Conservation (phyloP, 208 protist genomes). For the Trypanosoma brucei region DNA sequence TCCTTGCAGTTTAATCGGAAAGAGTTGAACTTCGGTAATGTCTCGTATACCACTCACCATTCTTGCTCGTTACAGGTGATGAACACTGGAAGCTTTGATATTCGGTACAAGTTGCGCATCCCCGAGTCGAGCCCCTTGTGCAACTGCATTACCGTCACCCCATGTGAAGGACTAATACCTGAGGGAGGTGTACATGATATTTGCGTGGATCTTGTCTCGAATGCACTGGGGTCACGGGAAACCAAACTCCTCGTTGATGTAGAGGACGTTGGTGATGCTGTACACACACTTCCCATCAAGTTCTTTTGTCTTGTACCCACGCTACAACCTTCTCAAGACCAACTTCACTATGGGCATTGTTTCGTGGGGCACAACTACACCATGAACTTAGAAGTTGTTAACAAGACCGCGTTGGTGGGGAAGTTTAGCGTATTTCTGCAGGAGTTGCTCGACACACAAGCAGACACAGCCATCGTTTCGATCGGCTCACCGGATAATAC, state of each 20-base stretch:
- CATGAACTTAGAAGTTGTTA: constrained; percentile 83
- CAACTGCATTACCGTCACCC: constrained; percentile 71
- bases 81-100: constrained; percentile 94
- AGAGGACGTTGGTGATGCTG: constrained; percentile 84
- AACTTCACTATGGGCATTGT: constrained; percentile 85
- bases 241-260: constrained; percentile 90
- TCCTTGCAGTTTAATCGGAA: constrained; percentile 91
- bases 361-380: constrained; percentile 90
- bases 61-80: constrained; percentile 57
- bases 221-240: constrained; percentile 74
- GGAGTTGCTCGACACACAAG: constrained; percentile 28
- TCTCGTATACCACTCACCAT: constrained; percentile 91
- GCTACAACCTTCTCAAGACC: constrained; percentile 52
- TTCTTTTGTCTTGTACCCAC: constrained; percentile 83
- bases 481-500: constrained; percentile 32
- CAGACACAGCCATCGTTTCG: constrained; percentile 26
- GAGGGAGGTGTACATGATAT: constrained; percentile 58
- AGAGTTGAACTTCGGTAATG: constrained; percentile 91
- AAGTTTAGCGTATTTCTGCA: constrained; percentile 89
- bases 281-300: constrained; percentile 84
- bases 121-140: constrained; percentile 47
- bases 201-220: constrained; percentile 75
- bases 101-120: constrained; percentile 84
- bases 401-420: constrained; percentile 86
- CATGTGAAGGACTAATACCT: constrained; percentile 58